phyloP scores from a whole-genome alignment of 768 basidiomycete genomes.

The Agrocybe pediades region DNA sequence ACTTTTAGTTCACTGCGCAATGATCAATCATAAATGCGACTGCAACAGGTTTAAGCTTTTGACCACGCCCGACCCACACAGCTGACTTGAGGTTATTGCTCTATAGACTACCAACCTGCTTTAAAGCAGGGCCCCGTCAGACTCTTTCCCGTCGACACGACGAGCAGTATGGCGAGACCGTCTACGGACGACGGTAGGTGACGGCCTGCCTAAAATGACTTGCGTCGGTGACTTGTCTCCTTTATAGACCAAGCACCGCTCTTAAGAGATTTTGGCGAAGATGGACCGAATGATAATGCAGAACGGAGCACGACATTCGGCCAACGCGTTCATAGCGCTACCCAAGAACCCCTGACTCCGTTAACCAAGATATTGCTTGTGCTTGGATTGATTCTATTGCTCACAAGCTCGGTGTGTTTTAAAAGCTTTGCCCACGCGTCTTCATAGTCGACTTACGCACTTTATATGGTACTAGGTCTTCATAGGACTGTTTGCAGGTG shows the following conservation, averaged over 20 bases:
- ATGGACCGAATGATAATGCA: constrained; percentile 21
- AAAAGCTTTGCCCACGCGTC: constrained; percentile 6
- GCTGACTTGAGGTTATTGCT: constrained; percentile 20
- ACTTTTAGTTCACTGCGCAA: too few relatives aligned
- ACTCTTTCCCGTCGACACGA: constrained; percentile 40
- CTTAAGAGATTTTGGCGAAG: constrained; percentile 50
- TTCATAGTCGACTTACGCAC: constrained; percentile 9
- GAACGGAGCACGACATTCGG: constrained; percentile 34
- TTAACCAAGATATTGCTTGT: constrained; percentile 83
- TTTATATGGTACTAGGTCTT: constrained; percentile 53
- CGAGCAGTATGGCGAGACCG: constrained; percentile 55
- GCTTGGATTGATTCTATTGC: constrained; percentile 72
- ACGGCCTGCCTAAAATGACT: background rate
- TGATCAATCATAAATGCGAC: too few relatives aligned
- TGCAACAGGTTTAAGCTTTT: background rate
- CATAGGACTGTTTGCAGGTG: constrained; percentile 91
- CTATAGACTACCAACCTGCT: constrained; percentile 7
- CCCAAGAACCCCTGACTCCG: constrained; percentile 79
- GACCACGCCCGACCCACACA: constrained; percentile 19
- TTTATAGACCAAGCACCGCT: constrained; percentile 65
- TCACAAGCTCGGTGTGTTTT: constrained; percentile 64
- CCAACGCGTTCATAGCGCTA: constrained; percentile 54
- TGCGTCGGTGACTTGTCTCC: background rate
- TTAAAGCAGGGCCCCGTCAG: constrained; percentile 1
- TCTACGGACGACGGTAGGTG: constrained; percentile 58